Conservation (phyloP, 352 stramenopile genomes). For the Pythium aphanidermatum region DNA sequence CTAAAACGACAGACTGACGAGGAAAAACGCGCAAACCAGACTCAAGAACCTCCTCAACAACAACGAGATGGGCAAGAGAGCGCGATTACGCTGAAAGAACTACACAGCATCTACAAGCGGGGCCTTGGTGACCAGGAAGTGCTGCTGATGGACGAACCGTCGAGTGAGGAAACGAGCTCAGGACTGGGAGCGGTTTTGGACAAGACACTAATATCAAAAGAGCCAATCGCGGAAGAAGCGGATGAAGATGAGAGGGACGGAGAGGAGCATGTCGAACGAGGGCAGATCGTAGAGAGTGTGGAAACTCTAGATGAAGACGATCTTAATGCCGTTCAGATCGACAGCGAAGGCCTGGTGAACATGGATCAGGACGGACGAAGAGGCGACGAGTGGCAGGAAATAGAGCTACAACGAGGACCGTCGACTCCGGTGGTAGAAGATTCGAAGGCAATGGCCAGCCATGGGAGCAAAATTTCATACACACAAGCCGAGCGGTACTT, state of each 20-base stretch:
- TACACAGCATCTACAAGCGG: constrained; percentile 79
- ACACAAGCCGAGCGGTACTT: constrained; percentile 11
- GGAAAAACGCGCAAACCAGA: constrained; percentile 9
- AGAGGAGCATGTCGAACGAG: constrained; percentile 8
- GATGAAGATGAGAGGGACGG: constrained; percentile 23
- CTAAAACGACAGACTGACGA: constrained; percentile 9
- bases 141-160: constrained; percentile 38
- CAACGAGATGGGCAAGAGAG: constrained; percentile 9
- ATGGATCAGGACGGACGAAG: constrained; percentile 1
- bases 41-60: background rate
- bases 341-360: constrained; percentile 9
- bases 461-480: constrained; percentile 20
- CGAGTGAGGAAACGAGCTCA: no score
- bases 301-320: constrained; percentile 8
- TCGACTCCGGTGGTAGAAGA: background rate
- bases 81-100: constrained; percentile 47
- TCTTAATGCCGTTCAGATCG: background rate
- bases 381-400: constrained; percentile 48
- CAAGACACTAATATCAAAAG: constrained; percentile 22
- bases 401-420: constrained; percentile 25
- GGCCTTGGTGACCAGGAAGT: constrained; percentile 69
- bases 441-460: constrained; percentile 11
- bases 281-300: background rate
- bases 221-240: constrained; percentile 35
- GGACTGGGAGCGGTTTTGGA: no score